These are phyloP conservation scores for Candida corydali DNA, from an alignment of 805 yeast genomes.

Conservation along the genomic window DNA sequence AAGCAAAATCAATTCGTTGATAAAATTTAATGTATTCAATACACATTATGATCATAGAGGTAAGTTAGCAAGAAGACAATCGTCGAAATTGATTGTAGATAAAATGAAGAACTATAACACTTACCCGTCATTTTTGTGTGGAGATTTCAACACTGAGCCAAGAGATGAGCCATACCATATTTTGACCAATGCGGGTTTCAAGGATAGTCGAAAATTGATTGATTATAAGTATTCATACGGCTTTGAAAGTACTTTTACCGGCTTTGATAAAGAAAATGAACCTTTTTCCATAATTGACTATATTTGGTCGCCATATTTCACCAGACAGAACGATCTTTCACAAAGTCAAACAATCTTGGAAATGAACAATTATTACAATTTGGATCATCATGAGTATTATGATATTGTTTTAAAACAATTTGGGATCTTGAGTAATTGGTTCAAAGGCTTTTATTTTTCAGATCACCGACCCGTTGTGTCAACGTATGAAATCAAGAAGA, in stretches of 20 bases:
- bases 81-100: conserved; percentile 30
- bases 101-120: conserved; percentile 27
- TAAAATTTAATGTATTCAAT: conserved; percentile 30
- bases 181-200: conserved; percentile 30
- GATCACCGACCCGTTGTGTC: conserved; percentile 39
- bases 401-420: conserved; percentile 29
- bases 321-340: conserved; percentile 11
- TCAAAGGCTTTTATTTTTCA: conserved; percentile 29
- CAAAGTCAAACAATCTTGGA: neutral
- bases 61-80: conserved; percentile 28
- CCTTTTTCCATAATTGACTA: conserved; percentile 37
- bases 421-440: conserved; percentile 36
- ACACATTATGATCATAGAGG: conserved; percentile 44
- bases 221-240: conserved; percentile 35
- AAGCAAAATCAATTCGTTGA: conserved; percentile 23
- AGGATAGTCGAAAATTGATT: conserved; percentile 33
- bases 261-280: conserved; percentile 35
- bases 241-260: conserved; percentile 43
- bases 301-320: conserved; percentile 37
- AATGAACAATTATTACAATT: conserved; percentile 11
- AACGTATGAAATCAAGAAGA: conserved; percentile 10
- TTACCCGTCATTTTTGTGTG: conserved; percentile 37
- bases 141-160: conserved; percentile 42
- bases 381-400: conserved; percentile 15
- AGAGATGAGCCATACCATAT: conserved; percentile 37